Evolutionary conservation across 1,139 yeast genomes (phyloP).

Genomic region (Scheffersomyces cryptocercus): DNA sequence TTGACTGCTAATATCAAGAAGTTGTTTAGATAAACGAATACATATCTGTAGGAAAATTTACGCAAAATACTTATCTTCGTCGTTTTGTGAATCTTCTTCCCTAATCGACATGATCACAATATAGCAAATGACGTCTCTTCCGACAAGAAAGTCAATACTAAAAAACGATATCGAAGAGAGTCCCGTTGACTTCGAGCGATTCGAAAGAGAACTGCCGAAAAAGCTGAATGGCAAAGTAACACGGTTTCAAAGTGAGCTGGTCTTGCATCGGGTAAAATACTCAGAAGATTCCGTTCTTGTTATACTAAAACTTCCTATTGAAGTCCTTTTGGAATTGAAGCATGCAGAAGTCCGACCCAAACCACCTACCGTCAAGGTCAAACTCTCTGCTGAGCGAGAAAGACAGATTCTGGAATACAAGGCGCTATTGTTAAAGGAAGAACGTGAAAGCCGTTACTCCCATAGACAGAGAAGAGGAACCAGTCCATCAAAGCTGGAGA

Average conservation of each 20-base stretch:
- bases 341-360: conserved; percentile 5
- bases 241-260: background rate
- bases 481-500: too few relatives aligned
- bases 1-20: too few relatives aligned
- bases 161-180: background rate
- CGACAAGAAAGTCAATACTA: background rate
- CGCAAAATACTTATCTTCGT: too few relatives aligned
- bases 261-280: too few relatives aligned
- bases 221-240: conserved; percentile 1
- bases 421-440: conserved; percentile 20
- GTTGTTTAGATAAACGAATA: too few relatives aligned
- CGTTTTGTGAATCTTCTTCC: too few relatives aligned
- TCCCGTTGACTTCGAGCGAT: background rate
- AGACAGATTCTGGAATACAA: conserved; percentile 3
- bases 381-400: conserved; percentile 5
- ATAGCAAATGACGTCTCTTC: background rate
- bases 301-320: background rate
- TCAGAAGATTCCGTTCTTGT: background rate
- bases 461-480: too few relatives aligned
- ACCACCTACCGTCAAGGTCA: conserved; percentile 17
- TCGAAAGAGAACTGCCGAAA: background rate
- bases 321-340: background rate
- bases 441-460: conserved; percentile 17
- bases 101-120: too few relatives aligned
- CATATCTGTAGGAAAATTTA: too few relatives aligned